Evolutionary conservation across 768 basidiomycete species (phyloP).

Genomic region (Asterophora parasitica): DNA sequence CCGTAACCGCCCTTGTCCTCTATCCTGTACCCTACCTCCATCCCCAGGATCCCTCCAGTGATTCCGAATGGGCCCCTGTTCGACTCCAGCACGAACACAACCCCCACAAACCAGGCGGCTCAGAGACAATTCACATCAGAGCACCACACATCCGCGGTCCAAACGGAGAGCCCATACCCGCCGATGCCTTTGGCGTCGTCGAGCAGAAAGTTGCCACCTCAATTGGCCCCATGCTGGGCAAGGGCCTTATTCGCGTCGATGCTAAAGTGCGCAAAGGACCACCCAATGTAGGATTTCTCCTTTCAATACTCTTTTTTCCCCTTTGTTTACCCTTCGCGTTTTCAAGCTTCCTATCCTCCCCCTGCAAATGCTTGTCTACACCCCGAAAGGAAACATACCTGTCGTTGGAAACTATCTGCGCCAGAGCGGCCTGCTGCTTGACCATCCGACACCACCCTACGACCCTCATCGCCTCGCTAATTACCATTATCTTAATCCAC

Average conservation of each 20-base stretch:
- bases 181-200: conserved; percentile 76
- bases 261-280: conserved; percentile 66
- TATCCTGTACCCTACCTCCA: conserved; percentile 71
- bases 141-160: conserved; percentile 49
- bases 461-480: conserved; percentile 56
- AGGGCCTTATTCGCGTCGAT: conserved; percentile 77
- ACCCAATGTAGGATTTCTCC: conserved; percentile 42
- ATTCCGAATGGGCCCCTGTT: conserved; percentile 64
- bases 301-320: conserved; percentile 15
- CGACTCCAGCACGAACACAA: conserved; percentile 68
- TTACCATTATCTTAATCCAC: conserved; percentile 82
- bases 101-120: conserved; percentile 44
- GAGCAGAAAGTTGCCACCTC: conserved; percentile 81
- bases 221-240: conserved; percentile 80
- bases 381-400: conserved; percentile 87
- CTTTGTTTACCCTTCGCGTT: background rate
- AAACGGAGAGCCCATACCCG: conserved; percentile 49
- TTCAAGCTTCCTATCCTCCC: conserved; percentile 74
- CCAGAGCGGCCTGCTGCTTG: conserved; percentile 62
- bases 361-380: conserved; percentile 85
- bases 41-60: conserved; percentile 37
- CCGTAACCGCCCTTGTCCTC: conserved; percentile 80
- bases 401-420: conserved; percentile 77
- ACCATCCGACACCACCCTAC: conserved; percentile 72
- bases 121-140: conserved; percentile 78